Conservation (phyloP, 139 green algal genomes). For the Coccomyxa sp. region DNA sequence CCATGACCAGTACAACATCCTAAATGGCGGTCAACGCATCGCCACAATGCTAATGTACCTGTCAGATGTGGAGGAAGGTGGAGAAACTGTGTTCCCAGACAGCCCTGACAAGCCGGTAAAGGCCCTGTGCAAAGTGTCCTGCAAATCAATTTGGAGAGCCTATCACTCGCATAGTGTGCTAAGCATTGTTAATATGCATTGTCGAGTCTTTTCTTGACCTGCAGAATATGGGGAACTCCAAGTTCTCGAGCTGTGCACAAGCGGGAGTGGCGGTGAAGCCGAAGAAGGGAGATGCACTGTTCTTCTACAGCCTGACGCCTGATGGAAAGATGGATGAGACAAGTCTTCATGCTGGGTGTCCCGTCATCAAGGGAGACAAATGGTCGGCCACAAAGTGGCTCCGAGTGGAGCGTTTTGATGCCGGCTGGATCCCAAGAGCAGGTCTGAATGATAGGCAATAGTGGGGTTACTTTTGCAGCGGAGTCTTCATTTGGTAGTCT, state of each 20-base stretch:
- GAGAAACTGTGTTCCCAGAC: slow-evolving; percentile 32
- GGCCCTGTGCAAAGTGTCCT: not conserved
- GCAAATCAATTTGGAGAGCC: not conserved
- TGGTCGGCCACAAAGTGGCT: slow-evolving; percentile 23
- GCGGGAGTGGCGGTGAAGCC: slow-evolving; percentile 37
- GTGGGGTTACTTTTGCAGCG: too few species aligned
- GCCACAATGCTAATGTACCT: slow-evolving; percentile 87
- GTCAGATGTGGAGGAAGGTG: slow-evolving; percentile 35
- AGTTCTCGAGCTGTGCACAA: slow-evolving; percentile 10
- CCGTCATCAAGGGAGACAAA: slow-evolving; percentile 24
- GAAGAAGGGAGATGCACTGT: slow-evolving; percentile 42
- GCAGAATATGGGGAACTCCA: slow-evolving; percentile 2
- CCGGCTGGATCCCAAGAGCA: not conserved
- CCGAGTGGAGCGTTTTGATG: not conserved
- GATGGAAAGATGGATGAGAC: slow-evolving; percentile 11
- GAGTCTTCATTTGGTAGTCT: too few species aligned
- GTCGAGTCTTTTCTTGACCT: not conserved
- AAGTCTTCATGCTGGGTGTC: slow-evolving; percentile 20
- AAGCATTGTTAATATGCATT: not conserved
- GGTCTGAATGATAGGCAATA: not conserved
- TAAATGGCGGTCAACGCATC: slow-evolving; percentile 57
- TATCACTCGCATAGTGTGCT: not conserved
- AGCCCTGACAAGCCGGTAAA: not conserved
- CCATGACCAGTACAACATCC: slow-evolving; percentile 48
- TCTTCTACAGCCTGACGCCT: slow-evolving; percentile 42